These are phyloP conservation scores for Gynochthodes officinalis DNA, from an alignment of 257 asterid species.

Conservation along the genomic window DNA sequence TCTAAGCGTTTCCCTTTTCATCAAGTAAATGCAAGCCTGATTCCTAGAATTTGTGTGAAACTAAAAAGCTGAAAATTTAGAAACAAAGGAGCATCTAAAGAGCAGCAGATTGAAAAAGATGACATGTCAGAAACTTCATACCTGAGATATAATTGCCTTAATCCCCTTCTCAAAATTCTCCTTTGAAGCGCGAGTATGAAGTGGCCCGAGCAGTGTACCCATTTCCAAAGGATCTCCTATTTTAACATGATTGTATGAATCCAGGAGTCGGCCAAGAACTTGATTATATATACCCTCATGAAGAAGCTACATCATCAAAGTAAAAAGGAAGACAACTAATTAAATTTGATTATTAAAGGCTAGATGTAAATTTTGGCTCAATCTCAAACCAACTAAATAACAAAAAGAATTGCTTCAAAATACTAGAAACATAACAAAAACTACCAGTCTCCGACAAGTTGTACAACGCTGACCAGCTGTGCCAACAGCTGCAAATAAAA, in stretches of 20 bases:
- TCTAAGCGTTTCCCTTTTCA: not conserved
- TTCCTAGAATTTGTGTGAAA: not conserved
- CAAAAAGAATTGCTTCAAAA: not conserved
- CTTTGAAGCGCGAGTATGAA: conserved; percentile 69
- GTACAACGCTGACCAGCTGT: conserved; percentile 99
- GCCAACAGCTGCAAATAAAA: conserved; percentile 96
- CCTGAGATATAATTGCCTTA: conserved; percentile 79
- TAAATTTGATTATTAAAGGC: not conserved
- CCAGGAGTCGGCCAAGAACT: conserved; percentile 68
- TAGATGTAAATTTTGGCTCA: not conserved
- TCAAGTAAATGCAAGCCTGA: not conserved
- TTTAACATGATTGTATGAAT: conserved; percentile 83
- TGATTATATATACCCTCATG: conserved; percentile 80
- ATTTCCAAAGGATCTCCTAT: conserved; percentile 90
- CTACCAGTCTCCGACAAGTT: conserved; percentile 97
- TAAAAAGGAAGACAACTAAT: not conserved
- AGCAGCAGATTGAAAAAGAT: not conserved
- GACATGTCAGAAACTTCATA: conserved; percentile 13
- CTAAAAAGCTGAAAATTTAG: not conserved
- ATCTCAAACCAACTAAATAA: not conserved
- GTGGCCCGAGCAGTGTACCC: conserved; percentile 89
- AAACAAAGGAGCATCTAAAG: not conserved
- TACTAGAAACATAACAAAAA: conserved; percentile 2
- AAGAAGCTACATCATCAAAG: conserved; percentile 56
- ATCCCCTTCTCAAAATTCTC: conserved; percentile 80